Percentiles rank a stretch among this genome's conserved stretches.
These are phyloP conservation scores for Colletotrichum theobromicola DNA, from an alignment of 2,329 filamentous ascomycete genomes.

Conservation along the genomic window DNA sequence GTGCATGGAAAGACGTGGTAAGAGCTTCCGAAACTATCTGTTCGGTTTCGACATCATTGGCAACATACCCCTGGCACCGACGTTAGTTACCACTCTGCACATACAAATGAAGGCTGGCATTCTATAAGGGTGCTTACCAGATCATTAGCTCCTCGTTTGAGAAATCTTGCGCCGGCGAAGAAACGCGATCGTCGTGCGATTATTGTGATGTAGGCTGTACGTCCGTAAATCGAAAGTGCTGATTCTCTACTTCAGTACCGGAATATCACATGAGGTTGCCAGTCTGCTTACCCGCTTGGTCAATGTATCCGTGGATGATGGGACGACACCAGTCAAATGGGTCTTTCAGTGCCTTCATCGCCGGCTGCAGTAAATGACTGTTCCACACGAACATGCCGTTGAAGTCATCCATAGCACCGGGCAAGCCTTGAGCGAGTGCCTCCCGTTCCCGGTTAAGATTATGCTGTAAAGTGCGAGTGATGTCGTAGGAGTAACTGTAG, in stretches of 20 bases:
- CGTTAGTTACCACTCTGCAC: not conserved
- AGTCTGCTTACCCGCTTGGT: conserved; percentile 69
- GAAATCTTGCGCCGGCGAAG: conserved; percentile 91
- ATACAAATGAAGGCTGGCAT: not conserved
- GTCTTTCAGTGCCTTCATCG: conserved; percentile 71
- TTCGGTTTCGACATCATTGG: conserved; percentile 98
- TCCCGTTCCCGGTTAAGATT: conserved; percentile 85
- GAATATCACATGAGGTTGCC: not conserved
- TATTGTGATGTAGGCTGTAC: conserved; percentile 88
- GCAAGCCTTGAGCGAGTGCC: conserved; percentile 68
- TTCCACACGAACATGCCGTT: conserved; percentile 99
- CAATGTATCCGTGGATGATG: conserved; percentile 94
- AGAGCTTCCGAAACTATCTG: conserved; percentile 95
- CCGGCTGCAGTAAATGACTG: conserved; percentile 82
- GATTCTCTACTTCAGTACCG: not conserved
- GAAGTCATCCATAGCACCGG: conserved; percentile 62
- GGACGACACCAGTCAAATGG: conserved; percentile 96
- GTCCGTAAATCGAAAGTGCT: conserved; percentile 83
- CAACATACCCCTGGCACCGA: conserved; percentile 77
- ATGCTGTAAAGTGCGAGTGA: conserved; percentile 88
- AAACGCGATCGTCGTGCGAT: conserved; percentile 91
- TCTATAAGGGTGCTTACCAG: conserved; percentile 44
- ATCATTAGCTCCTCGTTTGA: conserved; percentile 95
- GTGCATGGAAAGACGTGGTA: conserved; percentile 94
- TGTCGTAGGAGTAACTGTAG: conserved; percentile 98